These are phyloP conservation scores for Leccinum disarticulatum DNA, from an alignment of 768 basidiomycete species.

Conservation along the genomic window DNA sequence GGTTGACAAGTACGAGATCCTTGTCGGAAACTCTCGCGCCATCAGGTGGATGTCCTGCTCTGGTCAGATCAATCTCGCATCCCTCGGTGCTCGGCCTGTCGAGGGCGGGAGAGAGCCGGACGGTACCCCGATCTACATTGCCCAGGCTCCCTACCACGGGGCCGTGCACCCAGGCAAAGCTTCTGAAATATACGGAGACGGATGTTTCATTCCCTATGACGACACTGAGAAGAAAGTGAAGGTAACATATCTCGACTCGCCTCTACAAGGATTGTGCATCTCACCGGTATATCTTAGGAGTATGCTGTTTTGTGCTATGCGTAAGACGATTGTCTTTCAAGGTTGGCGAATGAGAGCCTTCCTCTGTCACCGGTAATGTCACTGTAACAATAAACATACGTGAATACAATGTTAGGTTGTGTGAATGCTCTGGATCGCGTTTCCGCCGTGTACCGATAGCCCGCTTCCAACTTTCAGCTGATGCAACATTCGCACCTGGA, in stretches of 20 bases:
- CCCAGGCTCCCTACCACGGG: constrained; percentile 52
- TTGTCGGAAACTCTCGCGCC: constrained; percentile 59
- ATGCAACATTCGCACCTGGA: not conserved
- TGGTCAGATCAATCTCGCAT: constrained; percentile 45
- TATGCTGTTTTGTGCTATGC: constrained; percentile 43
- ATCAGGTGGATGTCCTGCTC: constrained; percentile 56
- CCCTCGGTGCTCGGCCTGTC: constrained; percentile 52
- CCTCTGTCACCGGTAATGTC: not conserved
- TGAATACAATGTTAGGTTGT: constrained; percentile 4
- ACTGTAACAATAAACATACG: constrained; percentile 10
- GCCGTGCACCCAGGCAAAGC: constrained; percentile 66
- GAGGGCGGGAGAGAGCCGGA: constrained; percentile 67
- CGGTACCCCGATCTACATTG: constrained; percentile 61
- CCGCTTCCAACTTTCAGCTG: not conserved
- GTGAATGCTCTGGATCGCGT: not conserved
- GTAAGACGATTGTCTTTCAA: constrained; percentile 7
- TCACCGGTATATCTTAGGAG: constrained; percentile 28
- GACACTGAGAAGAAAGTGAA: constrained; percentile 50
- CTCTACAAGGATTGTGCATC: not conserved
- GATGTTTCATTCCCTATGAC: constrained; percentile 59
- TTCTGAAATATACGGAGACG: constrained; percentile 47
- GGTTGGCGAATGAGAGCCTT: not conserved
- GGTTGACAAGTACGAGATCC: constrained; percentile 65
- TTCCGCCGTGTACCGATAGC: not conserved
- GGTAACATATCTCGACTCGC: constrained; percentile 31